Conservation (phyloP, 1,139 yeast species). For the Yamadazyma siamensis region DNA sequence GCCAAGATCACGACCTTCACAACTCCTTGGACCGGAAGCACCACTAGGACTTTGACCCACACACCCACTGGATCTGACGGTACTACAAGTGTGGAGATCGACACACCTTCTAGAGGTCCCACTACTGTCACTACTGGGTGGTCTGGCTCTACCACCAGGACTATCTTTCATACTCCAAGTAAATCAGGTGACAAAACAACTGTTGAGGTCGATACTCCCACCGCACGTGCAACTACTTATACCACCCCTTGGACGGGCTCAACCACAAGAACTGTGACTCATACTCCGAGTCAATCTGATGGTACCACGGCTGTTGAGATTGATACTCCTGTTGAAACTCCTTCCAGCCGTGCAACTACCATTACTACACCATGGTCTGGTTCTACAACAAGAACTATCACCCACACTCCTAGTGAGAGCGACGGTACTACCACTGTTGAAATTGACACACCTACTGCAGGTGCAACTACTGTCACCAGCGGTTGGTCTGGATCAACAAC, state of each 20-base stretch:
- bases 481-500: constrained; percentile 5
- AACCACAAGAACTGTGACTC: no score
- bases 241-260: constrained; percentile 11
- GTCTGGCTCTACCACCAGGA: constrained; percentile 4
- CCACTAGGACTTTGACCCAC: constrained; percentile 1
- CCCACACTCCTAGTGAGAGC: constrained; percentile 1
- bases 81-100: no score
- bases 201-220: background rate
- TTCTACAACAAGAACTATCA: constrained; percentile 3
- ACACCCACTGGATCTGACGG: constrained; percentile 1
- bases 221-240: constrained; percentile 2
- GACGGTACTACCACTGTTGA: constrained; percentile 15
- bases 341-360: no score
- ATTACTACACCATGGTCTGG: constrained; percentile 6
- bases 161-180: constrained; percentile 1
- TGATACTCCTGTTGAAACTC: no score
- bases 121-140: constrained; percentile 7
- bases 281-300: no score
- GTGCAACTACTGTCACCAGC: constrained; percentile 5
- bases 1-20: background rate
- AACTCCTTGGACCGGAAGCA: constrained; percentile 2
- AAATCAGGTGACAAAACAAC: background rate
- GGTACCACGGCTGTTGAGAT: no score
- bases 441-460: constrained; percentile 1
- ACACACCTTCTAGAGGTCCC: no score